Base-by-base conservation (phyloP, 2,329 filamentous ascomycete species). In the Acrocalymma vagum region DNA sequence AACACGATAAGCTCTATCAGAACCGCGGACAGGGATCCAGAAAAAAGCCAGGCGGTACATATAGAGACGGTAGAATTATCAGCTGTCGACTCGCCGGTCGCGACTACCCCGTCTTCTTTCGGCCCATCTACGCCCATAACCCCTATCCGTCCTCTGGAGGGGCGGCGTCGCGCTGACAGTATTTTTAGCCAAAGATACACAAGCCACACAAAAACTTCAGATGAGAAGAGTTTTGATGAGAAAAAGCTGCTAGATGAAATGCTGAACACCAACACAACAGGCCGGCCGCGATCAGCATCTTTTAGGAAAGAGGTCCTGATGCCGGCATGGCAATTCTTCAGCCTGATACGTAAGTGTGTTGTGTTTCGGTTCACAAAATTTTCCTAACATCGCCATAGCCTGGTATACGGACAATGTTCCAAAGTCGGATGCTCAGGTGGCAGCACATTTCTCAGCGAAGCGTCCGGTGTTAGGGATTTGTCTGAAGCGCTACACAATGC, bases 271-370 rank as follows among this genome's bases (percentile, higher is more conserved):
- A 62, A 68, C 42, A 60, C 60, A 29, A 32, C 51, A 52, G 56
- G 53, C 43, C 56, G 56, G 51, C 64, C 68, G 62, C 52, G 65
- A 16, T 63, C 66, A 29, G 55, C 59, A 25, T 77, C 73, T 22
- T 70, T 67, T 43, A 63, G 80, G 51, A 96, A 93, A 62, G 92
- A 95, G 58, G 88, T 97, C 10, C 86, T 93, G 43, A 96, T 97
- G 76, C 93, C 93, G 24, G 94, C 94, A 2, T 97, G 92, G 91
- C 93, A 96, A 61, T 96, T 97, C 63, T 97, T 96, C 72, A 90
- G 88, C 60, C 76, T 97, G 17, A 90, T 96, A 58, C 92, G 88
- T 91, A 75, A 72, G 87, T 78, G 1, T 10, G 9, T 8, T 20
- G 10, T 27, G 8, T 13, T 18, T 58, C 48, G 3, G 6, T n/a